phyloP scores from a whole-genome alignment of 1,284 basidiomycete species.

The Kwoniella shivajii region DNA sequence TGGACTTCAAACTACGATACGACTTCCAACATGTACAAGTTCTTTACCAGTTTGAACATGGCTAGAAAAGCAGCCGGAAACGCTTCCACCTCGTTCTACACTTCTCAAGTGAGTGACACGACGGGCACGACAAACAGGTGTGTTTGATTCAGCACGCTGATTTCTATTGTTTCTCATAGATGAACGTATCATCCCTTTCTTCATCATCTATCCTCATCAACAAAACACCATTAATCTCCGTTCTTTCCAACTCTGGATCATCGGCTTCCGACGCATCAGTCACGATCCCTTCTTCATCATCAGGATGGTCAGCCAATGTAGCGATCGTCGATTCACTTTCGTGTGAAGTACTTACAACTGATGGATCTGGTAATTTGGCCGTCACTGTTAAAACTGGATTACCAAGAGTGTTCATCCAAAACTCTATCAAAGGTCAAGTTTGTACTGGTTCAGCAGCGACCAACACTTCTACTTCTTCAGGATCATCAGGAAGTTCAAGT shows the following conservation, averaged over 20 bases:
- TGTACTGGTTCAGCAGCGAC: constrained; percentile 61
- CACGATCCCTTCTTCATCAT: constrained; percentile 28
- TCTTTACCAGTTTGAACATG: constrained; percentile 63
- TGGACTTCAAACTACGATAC: constrained; percentile 56
- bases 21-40: constrained; percentile 58
- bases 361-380: constrained; percentile 33
- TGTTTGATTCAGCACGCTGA: constrained; percentile 38
- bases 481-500: neutral
- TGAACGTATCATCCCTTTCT: constrained; percentile 53
- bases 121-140: neutral
- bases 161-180: constrained; percentile 60
- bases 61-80: constrained; percentile 63
- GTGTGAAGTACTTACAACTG: constrained; percentile 38
- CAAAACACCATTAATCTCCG: constrained; percentile 66
- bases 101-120: constrained; percentile 52
- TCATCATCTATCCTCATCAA: constrained; percentile 61
- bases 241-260: constrained; percentile 62
- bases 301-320: constrained; percentile 29
- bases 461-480: neutral
- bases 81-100: constrained; percentile 58
- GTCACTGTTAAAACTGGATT: constrained; percentile 34
- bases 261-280: constrained; percentile 23
- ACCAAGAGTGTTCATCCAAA: constrained; percentile 38
- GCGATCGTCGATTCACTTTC: constrained; percentile 38
- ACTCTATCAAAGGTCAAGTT: constrained; percentile 63